phyloP scores from a whole-genome alignment of 164 flowering plant species.

The Cinnamomum chago region DNA sequence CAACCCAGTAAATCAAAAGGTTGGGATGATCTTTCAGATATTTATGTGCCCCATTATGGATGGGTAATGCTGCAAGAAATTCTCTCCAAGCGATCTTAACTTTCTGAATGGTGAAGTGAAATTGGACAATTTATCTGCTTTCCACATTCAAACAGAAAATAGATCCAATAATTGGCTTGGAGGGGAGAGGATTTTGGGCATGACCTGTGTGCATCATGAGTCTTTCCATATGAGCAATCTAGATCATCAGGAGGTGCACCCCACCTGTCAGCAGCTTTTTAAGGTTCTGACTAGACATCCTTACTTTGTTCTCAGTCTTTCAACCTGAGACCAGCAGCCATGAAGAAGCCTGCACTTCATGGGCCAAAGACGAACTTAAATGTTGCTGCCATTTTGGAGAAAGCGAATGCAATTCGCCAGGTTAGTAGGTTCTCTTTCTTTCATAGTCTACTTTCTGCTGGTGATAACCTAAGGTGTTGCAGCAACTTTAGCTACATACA shows the following conservation, averaged over 20 bases:
- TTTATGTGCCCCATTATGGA: neutral
- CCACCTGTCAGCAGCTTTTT: slow-evolving; percentile 1
- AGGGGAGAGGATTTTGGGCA: neutral
- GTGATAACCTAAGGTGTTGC: no score
- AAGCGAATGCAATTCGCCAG: slow-evolving; percentile 96
- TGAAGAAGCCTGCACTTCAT: slow-evolving; percentile 61
- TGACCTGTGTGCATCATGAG: neutral
- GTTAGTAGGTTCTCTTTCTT: slow-evolving; percentile 25
- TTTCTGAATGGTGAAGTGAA: neutral
- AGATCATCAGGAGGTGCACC: neutral
- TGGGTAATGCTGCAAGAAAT: neutral
- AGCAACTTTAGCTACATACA: no score
- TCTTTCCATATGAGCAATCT: neutral
- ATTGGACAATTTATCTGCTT: neutral
- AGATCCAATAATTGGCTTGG: neutral
- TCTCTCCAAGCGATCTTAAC: neutral
- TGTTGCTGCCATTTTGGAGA: slow-evolving; percentile 96
- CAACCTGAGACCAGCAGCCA: slow-evolving; percentile 75
- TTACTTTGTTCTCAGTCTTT: slow-evolving; percentile 54
- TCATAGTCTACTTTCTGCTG: neutral
- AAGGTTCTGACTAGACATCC: neutral
- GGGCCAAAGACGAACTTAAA: slow-evolving; percentile 83
- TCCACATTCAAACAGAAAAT: neutral
- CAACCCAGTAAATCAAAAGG: neutral
- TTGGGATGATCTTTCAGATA: neutral